Conservation (phyloP, 2,329 filamentous ascomycete species). For the Hypoxylon sp. region DNA sequence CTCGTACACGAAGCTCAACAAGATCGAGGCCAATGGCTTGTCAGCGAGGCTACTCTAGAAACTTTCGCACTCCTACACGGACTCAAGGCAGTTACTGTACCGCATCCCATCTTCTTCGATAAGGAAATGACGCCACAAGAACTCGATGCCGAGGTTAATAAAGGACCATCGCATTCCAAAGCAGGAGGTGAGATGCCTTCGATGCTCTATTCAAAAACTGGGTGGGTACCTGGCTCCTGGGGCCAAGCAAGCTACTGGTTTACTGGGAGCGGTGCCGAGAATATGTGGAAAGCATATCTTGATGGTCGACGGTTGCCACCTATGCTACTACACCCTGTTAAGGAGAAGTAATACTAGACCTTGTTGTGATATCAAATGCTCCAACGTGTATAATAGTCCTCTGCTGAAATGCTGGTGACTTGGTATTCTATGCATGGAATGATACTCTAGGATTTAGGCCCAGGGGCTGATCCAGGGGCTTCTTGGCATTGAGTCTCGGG, state of each 20-base stretch:
- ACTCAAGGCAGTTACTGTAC: slow-evolving; percentile 81
- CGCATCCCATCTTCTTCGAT: slow-evolving; percentile 73
- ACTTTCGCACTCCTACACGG: slow-evolving; percentile 79
- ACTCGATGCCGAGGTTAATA: slow-evolving; percentile 33
- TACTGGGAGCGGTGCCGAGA: slow-evolving; percentile 29
- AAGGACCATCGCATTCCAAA: slow-evolving; percentile 33
- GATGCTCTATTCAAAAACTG: slow-evolving; percentile 36
- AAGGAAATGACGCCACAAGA: slow-evolving; percentile 19
- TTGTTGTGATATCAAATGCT: neutral
- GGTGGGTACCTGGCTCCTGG: slow-evolving; percentile 36
- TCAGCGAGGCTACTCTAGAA: slow-evolving; percentile 82
- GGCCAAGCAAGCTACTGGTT: slow-evolving; percentile 44
- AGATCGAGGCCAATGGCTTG: slow-evolving; percentile 76
- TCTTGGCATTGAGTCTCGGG: neutral
- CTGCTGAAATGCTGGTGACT: neutral
- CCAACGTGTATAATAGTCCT: neutral
- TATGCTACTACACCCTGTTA: slow-evolving; percentile 46
- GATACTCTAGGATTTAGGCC: neutral
- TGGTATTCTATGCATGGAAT: neutral
- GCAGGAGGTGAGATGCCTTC: slow-evolving; percentile 40
- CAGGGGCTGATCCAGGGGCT: neutral
- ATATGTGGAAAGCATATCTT: slow-evolving; percentile 33
- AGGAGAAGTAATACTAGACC: slow-evolving; percentile 30
- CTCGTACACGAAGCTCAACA: slow-evolving; percentile 80
- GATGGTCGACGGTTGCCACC: slow-evolving; percentile 36